Percentiles rank a stretch among this genome's conserved stretches.
These are phyloP conservation scores for Juncus inflexus DNA, from an alignment of 176 grass and related monocot genomes.

Conservation along the genomic window DNA sequence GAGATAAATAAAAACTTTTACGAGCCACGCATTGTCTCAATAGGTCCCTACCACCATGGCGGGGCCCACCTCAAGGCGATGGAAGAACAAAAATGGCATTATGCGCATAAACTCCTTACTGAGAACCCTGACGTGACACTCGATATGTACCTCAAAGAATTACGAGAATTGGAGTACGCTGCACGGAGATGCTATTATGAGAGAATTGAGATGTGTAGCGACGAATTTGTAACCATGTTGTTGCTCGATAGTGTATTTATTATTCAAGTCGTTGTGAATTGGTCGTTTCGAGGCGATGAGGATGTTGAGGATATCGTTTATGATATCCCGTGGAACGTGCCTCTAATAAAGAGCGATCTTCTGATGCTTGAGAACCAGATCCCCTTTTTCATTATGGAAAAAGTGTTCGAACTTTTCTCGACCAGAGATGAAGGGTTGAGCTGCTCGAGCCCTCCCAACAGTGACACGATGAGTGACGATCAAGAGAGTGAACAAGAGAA, in stretches of 20 bases:
- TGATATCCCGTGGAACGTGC: slow-evolving; percentile 15
- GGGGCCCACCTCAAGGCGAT: slow-evolving; percentile 12
- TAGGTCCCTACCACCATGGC: slow-evolving; percentile 17
- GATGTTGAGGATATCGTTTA: slow-evolving; percentile 5
- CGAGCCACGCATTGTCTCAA: slow-evolving; percentile 15
- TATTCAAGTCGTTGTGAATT: not conserved
- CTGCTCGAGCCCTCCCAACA: not conserved
- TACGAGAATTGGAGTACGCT: not conserved
- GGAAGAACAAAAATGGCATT: slow-evolving; percentile 10
- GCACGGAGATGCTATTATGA: slow-evolving; percentile 25
- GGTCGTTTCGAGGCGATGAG: not conserved
- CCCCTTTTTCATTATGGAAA: slow-evolving; percentile 17
- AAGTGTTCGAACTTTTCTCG: slow-evolving; percentile 2
- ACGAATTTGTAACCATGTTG: slow-evolving; percentile 20
- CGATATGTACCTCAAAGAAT: not conserved
- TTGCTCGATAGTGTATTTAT: slow-evolving; percentile 8
- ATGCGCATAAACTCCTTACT: not conserved
- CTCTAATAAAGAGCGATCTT: slow-evolving; percentile 22
- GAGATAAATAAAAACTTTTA: slow-evolving; percentile 24
- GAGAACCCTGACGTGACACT: not conserved
- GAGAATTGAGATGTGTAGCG: slow-evolving; percentile 7
- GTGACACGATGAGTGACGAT: slow-evolving; percentile 11
- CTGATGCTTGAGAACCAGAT: slow-evolving; percentile 32
- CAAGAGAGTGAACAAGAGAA: not conserved
- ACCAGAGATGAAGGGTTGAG: slow-evolving; percentile 4